Base-by-base conservation (phyloP, 2,329 filamentous ascomycete species). In the Colletotrichum eremochloae region DNA sequence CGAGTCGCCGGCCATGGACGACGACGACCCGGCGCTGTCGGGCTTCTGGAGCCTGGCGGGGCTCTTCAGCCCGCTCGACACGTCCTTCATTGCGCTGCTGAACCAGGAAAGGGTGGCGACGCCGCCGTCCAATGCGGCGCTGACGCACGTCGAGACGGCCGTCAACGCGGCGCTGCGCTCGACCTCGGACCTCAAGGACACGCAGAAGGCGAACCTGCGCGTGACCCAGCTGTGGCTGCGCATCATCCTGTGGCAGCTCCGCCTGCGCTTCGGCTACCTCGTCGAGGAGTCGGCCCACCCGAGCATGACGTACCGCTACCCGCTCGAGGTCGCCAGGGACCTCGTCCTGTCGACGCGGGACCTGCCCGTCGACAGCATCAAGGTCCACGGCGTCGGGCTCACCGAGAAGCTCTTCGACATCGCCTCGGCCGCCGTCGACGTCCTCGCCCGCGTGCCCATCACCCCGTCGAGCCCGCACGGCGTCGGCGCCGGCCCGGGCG, bases 401-500 rank as follows among this genome's bases (percentile, higher is more conserved):
- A 86, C 84, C 0, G 84, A 86, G 68, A 86, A 86, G 72, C 73
- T 86, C 0, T 86, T 84, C 52, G 84, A 86, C 46, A 80, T 86
- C 36, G 83, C 83, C 0, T 85, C 82, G 0, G 81, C 83, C 0
- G 82, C 85, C 1, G 80, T 84, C 1, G 84, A 86, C 58, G 84
- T 86, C 1, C 75, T 86, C 1, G 83, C 84, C 0, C 79, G 83
- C 0, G 80, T 86, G 0, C 84, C 84, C 0, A 76, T 80, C 5
- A 74, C 74, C n/a, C 76, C 77, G 0, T 74, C 76, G 36, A 80
- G 72, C 15, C 77, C 75, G 11, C 79, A 77, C 42, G 77, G 77
- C 1, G 44, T n/a, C 44, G 18, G 44, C 78, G 44, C 11, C 50
- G 77, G 77, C 0, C 80, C 81, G 0, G 80, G 83, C 65, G 80